Evolutionary conservation across 208 protist genomes (phyloP).

Genomic region (Phytomonas francai): DNA sequence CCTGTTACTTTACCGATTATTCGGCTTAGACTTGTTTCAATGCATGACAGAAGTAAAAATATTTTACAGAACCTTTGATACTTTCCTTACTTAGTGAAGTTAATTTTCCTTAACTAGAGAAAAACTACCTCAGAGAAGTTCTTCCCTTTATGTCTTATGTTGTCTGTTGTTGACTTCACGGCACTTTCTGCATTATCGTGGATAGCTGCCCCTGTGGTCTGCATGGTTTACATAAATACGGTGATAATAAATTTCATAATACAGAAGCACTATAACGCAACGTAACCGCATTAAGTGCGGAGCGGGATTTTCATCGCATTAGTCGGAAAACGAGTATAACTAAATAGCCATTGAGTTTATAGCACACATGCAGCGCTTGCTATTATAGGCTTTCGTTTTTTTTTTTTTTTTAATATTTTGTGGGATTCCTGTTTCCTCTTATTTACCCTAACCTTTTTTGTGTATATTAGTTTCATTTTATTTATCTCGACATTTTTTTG

Average conservation of each 20-base stretch:
- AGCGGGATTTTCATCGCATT: neutral
- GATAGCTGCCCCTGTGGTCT: neutral
- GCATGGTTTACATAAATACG: neutral
- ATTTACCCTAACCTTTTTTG: conserved; percentile 2
- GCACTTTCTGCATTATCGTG: neutral
- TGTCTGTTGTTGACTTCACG: neutral
- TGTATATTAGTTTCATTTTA: conserved; percentile 5
- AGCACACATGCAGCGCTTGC: neutral
- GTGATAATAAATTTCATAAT: neutral
- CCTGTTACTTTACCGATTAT: neutral
- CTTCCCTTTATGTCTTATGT: neutral
- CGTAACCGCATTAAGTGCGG: neutral
- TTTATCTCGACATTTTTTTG: neutral
- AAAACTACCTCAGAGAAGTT: neutral
- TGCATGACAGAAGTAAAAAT: neutral
- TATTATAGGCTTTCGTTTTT: neutral
- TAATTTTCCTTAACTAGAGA: neutral
- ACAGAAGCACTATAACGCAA: neutral
- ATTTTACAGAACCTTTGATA: neutral
- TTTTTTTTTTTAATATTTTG: neutral
- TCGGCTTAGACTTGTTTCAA: neutral
- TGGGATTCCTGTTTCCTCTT: neutral
- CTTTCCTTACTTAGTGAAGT: neutral
- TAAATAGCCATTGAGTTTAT: neutral
- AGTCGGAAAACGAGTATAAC: neutral